These are phyloP conservation scores for Termitomyces sp. DNA, from an alignment of 768 basidiomycete species.

Conservation along the genomic window DNA sequence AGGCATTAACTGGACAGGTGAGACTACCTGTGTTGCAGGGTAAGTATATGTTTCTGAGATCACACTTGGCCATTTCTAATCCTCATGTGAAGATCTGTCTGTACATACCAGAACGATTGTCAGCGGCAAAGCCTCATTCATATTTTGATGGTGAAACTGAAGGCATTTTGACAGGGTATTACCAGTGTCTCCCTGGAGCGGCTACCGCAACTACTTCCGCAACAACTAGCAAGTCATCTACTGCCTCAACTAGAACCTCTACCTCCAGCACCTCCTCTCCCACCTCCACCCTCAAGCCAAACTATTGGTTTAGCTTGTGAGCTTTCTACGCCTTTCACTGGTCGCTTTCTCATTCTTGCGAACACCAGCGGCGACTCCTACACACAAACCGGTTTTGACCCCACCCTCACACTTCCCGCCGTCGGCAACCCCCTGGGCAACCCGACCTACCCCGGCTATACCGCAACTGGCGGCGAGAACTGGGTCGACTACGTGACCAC, in stretches of 20 bases:
- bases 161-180: conserved; percentile 32
- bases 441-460: conserved; percentile 53
- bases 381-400: conserved; percentile 53
- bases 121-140: conserved; percentile 5
- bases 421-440: conserved; percentile 52
- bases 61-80: background rate
- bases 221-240: background rate
- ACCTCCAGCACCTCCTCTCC: conserved; percentile 9
- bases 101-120: conserved; percentile 30
- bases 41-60: conserved; percentile 11
- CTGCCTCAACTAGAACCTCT: conserved; percentile 5
- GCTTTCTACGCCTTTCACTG: conserved; percentile 10
- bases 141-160: background rate
- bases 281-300: conserved; percentile 25
- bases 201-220: background rate
- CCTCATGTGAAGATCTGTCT: conserved; percentile 18
- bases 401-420: conserved; percentile 39
- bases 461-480: conserved; percentile 54
- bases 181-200: conserved; percentile 37
- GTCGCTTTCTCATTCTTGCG: background rate
- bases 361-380: conserved; percentile 55
- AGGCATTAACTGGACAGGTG: conserved; percentile 38
- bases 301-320: conserved; percentile 62
- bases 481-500: conserved; percentile 58
- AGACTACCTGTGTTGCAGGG: conserved; percentile 41